phyloP scores from a whole-genome alignment of 495 filamentous ascomycete genomes.

The Hypoxylon perforatum region DNA sequence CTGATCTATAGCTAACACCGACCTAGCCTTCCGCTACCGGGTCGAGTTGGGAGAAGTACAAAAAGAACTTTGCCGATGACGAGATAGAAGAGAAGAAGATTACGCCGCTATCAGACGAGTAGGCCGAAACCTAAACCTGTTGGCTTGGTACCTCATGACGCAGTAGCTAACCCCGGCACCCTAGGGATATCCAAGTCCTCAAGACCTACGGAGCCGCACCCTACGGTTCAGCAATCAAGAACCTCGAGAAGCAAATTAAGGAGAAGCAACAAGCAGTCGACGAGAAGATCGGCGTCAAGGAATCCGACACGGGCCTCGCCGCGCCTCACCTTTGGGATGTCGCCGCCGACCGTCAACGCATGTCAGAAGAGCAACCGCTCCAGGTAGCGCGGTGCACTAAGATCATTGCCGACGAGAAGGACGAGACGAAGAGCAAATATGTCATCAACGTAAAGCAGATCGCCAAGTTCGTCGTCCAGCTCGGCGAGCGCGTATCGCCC shows the following conservation, averaged over 20 bases:
- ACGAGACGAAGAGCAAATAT: slow-evolving; percentile 98
- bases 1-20: slow-evolving; percentile 18
- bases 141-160: slow-evolving; percentile 20
- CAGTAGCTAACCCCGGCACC: slow-evolving; percentile 47
- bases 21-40: slow-evolving; percentile 88
- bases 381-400: slow-evolving; percentile 99
- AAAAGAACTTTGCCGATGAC: slow-evolving; percentile 95
- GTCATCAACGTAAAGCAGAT: slow-evolving; percentile 99
- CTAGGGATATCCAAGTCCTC: slow-evolving; percentile 96
- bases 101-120: slow-evolving; percentile 95
- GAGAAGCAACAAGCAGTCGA: slow-evolving; percentile 96
- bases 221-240: slow-evolving; percentile 90
- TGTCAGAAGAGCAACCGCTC: slow-evolving; percentile 96
- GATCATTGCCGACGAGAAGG: slow-evolving; percentile 97
- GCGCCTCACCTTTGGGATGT: slow-evolving; percentile 99
- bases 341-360: slow-evolving; percentile 95
- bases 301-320: slow-evolving; percentile 98
- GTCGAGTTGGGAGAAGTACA: slow-evolving; percentile 96
- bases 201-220: slow-evolving; percentile 99
- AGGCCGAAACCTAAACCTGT: slow-evolving; percentile 50
- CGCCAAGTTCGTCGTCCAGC: slow-evolving; percentile 98
- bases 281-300: slow-evolving; percentile 92
- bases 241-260: slow-evolving; percentile 98
- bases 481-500: slow-evolving; percentile 95
- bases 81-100: slow-evolving; percentile 99